phyloP scores from a whole-genome alignment of 805 yeast genomes.

The Scheffersomyces amazonensis region DNA sequence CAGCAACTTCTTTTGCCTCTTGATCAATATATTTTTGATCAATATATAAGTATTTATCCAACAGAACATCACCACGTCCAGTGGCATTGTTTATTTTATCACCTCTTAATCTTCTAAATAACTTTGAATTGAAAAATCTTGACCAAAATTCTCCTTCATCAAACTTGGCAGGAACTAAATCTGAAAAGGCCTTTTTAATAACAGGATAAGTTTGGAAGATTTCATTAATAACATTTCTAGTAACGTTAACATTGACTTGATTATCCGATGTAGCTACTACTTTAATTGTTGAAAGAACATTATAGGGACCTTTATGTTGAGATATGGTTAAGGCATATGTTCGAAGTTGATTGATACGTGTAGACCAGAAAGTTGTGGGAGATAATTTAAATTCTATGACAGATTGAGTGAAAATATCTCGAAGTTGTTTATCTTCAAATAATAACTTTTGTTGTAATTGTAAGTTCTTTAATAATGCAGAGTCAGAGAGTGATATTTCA shows the following conservation, averaged over 20 bases:
- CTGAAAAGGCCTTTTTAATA: conserved; percentile 83
- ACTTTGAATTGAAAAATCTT: conserved; percentile 84
- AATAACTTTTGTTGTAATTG: conserved; percentile 77
- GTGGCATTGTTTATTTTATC: conserved; percentile 68
- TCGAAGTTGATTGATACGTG: conserved; percentile 73
- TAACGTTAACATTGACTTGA: conserved; percentile 87
- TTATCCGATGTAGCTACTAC: conserved; percentile 93
- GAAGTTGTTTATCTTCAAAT: conserved; percentile 62
- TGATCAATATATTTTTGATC: conserved; percentile 54
- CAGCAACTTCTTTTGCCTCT: conserved; percentile 24
- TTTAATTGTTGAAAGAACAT: conserved; percentile 87
- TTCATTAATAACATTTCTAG: conserved; percentile 85
- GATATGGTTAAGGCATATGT: conserved; percentile 82
- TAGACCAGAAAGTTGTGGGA: conserved; percentile 83
- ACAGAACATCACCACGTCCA: conserved; percentile 77
- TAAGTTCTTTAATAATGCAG: conserved; percentile 62
- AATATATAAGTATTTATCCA: conserved; percentile 77
- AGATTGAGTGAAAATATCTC: conserved; percentile 80
- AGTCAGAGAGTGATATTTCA: conserved; percentile 28
- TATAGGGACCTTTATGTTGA: conserved; percentile 90
- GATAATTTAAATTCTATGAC: conserved; percentile 76
- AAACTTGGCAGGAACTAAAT: conserved; percentile 77
- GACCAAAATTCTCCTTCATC: conserved; percentile 96
- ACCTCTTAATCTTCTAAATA: conserved; percentile 85
- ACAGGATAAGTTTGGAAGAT: conserved; percentile 92